Conservation (phyloP, 768 basidiomycete species). For the Xerocomellus amylosporus region DNA sequence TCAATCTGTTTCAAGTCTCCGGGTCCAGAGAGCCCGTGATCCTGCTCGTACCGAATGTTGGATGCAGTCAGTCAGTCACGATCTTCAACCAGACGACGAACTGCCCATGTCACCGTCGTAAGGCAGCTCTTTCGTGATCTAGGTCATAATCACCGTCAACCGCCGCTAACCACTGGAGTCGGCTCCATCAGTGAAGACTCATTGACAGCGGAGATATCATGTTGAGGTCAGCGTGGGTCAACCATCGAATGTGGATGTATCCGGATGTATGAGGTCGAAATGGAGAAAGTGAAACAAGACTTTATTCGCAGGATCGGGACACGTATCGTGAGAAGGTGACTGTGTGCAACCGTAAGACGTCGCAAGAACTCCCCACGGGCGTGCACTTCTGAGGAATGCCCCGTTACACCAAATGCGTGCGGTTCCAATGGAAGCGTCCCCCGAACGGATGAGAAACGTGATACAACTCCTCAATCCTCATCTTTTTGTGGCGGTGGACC, state of each 20-base stretch:
- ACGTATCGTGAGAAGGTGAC: neutral
- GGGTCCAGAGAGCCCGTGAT: neutral
- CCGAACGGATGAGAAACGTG: neutral
- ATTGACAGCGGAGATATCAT: neutral
- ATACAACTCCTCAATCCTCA: constrained; percentile 49
- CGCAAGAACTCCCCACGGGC: neutral
- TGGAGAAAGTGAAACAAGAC: neutral
- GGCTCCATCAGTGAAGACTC: neutral
- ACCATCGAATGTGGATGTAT: neutral
- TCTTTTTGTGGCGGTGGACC: constrained; percentile 90
- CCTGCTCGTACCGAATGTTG: neutral
- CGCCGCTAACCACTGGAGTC: neutral
- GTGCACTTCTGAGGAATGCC: neutral
- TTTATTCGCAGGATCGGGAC: neutral
- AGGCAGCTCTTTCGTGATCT: neutral
- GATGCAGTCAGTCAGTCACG: no score
- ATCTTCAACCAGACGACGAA: neutral
- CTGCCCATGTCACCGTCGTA: neutral
- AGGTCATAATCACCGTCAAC: neutral
- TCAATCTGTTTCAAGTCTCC: neutral
- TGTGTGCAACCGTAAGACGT: neutral
- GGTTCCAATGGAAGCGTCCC: no score
- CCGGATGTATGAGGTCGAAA: neutral
- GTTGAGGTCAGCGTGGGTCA: neutral
- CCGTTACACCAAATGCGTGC: neutral